Conservation (phyloP, 2,329 filamentous ascomycete genomes). For the Sporothrix pseudoabietina region DNA sequence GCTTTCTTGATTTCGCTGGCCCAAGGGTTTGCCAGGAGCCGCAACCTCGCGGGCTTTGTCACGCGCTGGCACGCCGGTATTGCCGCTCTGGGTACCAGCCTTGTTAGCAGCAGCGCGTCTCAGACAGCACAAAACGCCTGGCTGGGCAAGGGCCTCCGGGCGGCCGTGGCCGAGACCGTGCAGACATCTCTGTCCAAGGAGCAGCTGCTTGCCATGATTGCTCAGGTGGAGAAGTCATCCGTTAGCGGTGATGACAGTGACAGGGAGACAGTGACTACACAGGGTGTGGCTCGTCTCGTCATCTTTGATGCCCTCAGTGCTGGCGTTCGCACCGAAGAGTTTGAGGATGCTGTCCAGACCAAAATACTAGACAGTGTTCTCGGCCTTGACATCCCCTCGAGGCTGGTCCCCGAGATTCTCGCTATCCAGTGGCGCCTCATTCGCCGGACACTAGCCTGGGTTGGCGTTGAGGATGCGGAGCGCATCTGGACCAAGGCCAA, state of each 20-base stretch:
- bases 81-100: slow-evolving; percentile 43
- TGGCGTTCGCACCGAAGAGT: slow-evolving; percentile 48
- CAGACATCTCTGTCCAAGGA: slow-evolving; percentile 50
- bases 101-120: slow-evolving; percentile 22
- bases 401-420: slow-evolving; percentile 1
- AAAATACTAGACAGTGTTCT: slow-evolving; percentile 45
- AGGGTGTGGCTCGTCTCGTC: slow-evolving; percentile 43
- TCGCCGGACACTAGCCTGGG: slow-evolving; percentile 38
- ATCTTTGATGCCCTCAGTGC: slow-evolving; percentile 49
- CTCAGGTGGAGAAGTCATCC: slow-evolving; percentile 46
- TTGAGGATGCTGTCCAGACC: slow-evolving; percentile 47
- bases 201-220: slow-evolving; percentile 49
- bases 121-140: slow-evolving; percentile 35
- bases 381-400: slow-evolving; percentile 13
- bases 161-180: slow-evolving; percentile 40
- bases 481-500: slow-evolving; percentile 36
- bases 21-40: slow-evolving; percentile 49
- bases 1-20: slow-evolving; percentile 48
- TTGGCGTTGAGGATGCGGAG: slow-evolving; percentile 36
- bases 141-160: slow-evolving; percentile 37
- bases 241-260: slow-evolving; percentile 17
- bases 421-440: slow-evolving; percentile 37
- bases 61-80: slow-evolving; percentile 47
- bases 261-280: background rate
- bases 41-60: slow-evolving; percentile 51